These are phyloP conservation scores for Calophaca sinica DNA, from an alignment of 306 rosid genomes.

Conservation along the genomic window DNA sequence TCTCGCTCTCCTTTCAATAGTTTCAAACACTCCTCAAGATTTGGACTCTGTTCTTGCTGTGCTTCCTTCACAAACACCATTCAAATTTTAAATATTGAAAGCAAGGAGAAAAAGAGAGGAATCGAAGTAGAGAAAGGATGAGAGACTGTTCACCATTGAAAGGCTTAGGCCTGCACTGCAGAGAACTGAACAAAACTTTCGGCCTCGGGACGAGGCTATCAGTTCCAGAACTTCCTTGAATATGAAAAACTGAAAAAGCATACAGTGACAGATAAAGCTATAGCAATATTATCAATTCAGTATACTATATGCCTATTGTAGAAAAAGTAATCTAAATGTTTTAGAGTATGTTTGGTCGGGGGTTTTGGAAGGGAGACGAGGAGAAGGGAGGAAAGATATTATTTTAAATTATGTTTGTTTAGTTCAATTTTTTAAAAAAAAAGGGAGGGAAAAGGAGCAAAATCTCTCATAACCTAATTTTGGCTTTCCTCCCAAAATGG, in stretches of 20 bases:
- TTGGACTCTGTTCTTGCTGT: constrained; percentile 51
- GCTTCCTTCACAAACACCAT: constrained; percentile 50
- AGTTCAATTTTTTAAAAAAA: no score
- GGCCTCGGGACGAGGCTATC: not conserved
- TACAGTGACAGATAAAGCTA: not conserved
- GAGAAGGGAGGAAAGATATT: no score
- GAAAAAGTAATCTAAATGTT: no score
- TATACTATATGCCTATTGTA: not conserved
- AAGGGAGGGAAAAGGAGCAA: no score
- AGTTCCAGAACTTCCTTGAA: constrained; percentile 1
- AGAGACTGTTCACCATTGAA: constrained; percentile 28
- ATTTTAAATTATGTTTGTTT: no score
- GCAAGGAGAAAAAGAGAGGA: not conserved
- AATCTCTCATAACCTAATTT: no score
- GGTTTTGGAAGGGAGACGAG: no score
- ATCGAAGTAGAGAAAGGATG: constrained; percentile 22
- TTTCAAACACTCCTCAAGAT: constrained; percentile 88
- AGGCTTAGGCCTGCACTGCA: not conserved
- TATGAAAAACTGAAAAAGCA: constrained; percentile 28
- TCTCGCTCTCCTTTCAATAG: constrained; percentile 85
- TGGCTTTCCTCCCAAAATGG: no score
- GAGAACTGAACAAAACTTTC: constrained; percentile 25
- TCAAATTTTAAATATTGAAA: constrained; percentile 6
- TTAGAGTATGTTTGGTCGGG: no score
- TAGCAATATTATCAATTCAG: not conserved